Evolutionary conservation across 768 basidiomycete genomes (phyloP).

Genomic region (Leccinum subgranulosum): DNA sequence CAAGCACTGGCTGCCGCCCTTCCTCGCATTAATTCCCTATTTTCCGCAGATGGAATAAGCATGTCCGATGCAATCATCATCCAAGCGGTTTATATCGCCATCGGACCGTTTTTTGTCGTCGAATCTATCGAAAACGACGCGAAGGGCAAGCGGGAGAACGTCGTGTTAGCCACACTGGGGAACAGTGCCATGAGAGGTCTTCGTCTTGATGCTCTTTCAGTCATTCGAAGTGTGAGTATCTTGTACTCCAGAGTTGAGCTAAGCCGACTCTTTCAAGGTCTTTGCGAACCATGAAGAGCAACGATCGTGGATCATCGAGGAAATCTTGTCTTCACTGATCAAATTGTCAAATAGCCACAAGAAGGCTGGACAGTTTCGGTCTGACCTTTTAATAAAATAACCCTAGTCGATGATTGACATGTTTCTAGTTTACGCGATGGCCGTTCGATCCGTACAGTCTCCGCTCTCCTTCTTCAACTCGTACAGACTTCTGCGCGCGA

Average conservation of each 20-base stretch:
- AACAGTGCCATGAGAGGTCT: constrained; percentile 79
- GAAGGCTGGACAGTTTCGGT: constrained; percentile 88
- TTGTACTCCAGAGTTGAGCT: not conserved
- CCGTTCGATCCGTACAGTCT: constrained; percentile 87
- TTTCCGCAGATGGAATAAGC: constrained; percentile 62
- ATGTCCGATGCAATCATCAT: constrained; percentile 92
- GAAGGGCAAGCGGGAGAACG: constrained; percentile 53
- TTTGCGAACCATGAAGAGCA: constrained; percentile 91
- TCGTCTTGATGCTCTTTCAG: constrained; percentile 73
- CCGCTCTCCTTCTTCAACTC: constrained; percentile 91
- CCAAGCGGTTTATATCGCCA: constrained; percentile 87
- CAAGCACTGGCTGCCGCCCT: constrained; percentile 69
- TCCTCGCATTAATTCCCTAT: constrained; percentile 70
- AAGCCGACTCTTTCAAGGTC: constrained; percentile 48
- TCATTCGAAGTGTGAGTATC: constrained; percentile 77
- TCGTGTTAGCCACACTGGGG: constrained; percentile 65
- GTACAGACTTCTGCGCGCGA: constrained; percentile 93
- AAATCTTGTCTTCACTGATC: constrained; percentile 86
- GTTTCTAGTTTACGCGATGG: constrained; percentile 79
- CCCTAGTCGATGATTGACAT: not conserved
- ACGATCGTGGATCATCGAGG: constrained; percentile 96
- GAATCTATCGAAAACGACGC: constrained; percentile 58
- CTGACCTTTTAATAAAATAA: constrained; percentile 17
- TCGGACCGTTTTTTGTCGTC: constrained; percentile 92
- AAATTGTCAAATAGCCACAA: constrained; percentile 89